phyloP scores from a whole-genome alignment of 164 flowering plant genomes.

The Platanus orientalis region DNA sequence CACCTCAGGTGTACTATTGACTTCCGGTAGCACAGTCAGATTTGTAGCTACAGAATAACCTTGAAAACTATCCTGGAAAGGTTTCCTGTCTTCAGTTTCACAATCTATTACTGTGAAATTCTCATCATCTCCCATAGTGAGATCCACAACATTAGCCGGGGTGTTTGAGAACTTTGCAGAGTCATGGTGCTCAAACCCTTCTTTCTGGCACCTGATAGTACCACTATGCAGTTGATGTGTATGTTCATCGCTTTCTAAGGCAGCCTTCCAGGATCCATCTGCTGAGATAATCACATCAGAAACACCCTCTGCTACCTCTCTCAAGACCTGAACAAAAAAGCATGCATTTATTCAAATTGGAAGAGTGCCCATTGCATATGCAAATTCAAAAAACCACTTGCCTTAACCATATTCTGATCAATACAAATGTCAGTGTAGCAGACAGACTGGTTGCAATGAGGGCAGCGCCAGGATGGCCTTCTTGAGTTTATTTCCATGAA shows the following conservation, averaged over 20 bases:
- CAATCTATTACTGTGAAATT: constrained; percentile 11
- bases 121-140: constrained; percentile 42
- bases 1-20: constrained; percentile 18
- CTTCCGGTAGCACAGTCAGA: constrained; percentile 6
- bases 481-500: constrained; percentile 64
- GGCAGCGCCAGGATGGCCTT: constrained; percentile 91
- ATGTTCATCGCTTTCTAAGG: constrained; percentile 27
- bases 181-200: constrained; percentile 25
- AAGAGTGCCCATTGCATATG: not conserved
- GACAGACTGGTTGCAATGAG: constrained; percentile 72
- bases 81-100: constrained; percentile 57
- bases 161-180: constrained; percentile 7
- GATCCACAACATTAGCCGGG: constrained; percentile 42
- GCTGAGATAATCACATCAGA: constrained; percentile 53
- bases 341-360: not conserved
- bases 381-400: constrained; percentile 22
- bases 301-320: constrained; percentile 56
- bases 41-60: constrained; percentile 12
- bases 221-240: constrained; percentile 20
- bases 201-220: constrained; percentile 14
- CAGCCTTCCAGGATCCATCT: constrained; percentile 77
- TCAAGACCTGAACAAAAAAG: constrained; percentile 42
- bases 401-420: constrained; percentile 71
- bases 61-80: constrained; percentile 19
- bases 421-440: constrained; percentile 59